A percentile compares a stretch with the other conserved stretches of the same genome.
These are phyloP conservation scores for Candida palmyrensis DNA, from an alignment of 805 yeast genomes.

Conservation along the genomic window DNA sequence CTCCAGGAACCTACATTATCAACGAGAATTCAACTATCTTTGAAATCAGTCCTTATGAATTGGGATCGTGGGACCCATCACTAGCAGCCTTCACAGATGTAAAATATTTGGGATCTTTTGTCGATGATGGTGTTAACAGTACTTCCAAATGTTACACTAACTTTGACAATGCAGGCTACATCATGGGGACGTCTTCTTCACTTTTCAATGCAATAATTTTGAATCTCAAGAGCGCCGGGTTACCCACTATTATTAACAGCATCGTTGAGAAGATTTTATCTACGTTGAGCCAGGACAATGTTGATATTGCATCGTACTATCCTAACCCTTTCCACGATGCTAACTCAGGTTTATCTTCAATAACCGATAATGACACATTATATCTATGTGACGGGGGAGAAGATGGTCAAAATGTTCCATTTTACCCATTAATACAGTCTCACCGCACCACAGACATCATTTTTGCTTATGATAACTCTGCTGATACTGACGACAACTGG, in stretches of 20 bases:
- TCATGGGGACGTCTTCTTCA: constrained; percentile 80
- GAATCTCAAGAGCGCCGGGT: constrained; percentile 38
- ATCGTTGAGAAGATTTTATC: constrained; percentile 18
- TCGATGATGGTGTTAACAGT: constrained; percentile 53
- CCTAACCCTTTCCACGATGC: constrained; percentile 62
- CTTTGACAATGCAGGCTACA: constrained; percentile 76
- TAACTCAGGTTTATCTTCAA: constrained; percentile 22
- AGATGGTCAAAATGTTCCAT: constrained; percentile 34
- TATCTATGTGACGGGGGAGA: constrained; percentile 38
- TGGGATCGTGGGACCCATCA: constrained; percentile 88
- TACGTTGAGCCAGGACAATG: constrained; percentile 41
- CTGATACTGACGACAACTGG: constrained; percentile 28
- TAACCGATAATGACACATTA: constrained; percentile 19
- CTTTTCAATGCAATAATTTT: constrained; percentile 58
- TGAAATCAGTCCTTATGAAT: constrained; percentile 35
- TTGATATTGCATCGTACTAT: constrained; percentile 63
- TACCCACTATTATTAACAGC: constrained; percentile 16
- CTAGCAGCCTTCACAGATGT: constrained; percentile 60
- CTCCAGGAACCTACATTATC: constrained; percentile 25
- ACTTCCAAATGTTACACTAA: constrained; percentile 53
- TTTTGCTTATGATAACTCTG: constrained; percentile 35
- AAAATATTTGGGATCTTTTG: constrained; percentile 65
- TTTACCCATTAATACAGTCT: constrained; percentile 32
- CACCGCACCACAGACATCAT: constrained; percentile 29
- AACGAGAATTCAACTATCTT: constrained; percentile 34